Conservation (phyloP, 495 filamentous ascomycete genomes). For the Penicillium subrubescens region DNA sequence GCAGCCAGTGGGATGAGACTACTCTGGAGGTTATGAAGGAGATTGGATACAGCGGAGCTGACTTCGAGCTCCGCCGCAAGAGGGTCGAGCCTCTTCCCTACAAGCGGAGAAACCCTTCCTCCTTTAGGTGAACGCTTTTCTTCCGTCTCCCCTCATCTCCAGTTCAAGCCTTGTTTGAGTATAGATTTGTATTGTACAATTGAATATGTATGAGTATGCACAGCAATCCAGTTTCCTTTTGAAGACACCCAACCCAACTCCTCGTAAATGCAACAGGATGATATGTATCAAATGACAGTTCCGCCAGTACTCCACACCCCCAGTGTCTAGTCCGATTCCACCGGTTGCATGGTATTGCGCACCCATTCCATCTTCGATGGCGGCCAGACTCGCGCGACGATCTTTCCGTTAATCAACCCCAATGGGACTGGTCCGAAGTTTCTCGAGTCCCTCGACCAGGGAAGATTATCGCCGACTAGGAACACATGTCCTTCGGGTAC, state of each 20-base stretch:
- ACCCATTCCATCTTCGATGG: slow-evolving; percentile 54
- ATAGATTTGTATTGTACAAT: slow-evolving; percentile 50
- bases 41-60: slow-evolving; percentile 70
- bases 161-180: slow-evolving; percentile 25
- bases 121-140: slow-evolving; percentile 38
- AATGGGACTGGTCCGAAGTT: slow-evolving; percentile 83
- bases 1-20: slow-evolving; percentile 83
- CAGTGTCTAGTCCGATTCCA: slow-evolving; percentile 23
- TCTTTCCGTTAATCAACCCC: slow-evolving; percentile 81
- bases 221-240: slow-evolving; percentile 27
- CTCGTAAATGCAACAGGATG: slow-evolving; percentile 21
- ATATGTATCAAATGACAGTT: slow-evolving; percentile 1
- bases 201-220: slow-evolving; percentile 54
- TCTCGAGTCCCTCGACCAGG: slow-evolving; percentile 82
- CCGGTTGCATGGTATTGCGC: slow-evolving; percentile 49
- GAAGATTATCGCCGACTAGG: slow-evolving; percentile 83
- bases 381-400: slow-evolving; percentile 67
- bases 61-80: slow-evolving; percentile 82
- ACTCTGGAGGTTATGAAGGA: slow-evolving; percentile 84
- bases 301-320: background rate
- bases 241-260: slow-evolving; percentile 39
- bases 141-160: slow-evolving; percentile 21
- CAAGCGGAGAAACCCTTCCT: slow-evolving; percentile 54
- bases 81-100: slow-evolving; percentile 60
- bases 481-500: slow-evolving; percentile 90